These are phyloP conservation scores for Boletus vermiculosoides DNA, from an alignment of 768 basidiomycete species.

Conservation along the genomic window DNA sequence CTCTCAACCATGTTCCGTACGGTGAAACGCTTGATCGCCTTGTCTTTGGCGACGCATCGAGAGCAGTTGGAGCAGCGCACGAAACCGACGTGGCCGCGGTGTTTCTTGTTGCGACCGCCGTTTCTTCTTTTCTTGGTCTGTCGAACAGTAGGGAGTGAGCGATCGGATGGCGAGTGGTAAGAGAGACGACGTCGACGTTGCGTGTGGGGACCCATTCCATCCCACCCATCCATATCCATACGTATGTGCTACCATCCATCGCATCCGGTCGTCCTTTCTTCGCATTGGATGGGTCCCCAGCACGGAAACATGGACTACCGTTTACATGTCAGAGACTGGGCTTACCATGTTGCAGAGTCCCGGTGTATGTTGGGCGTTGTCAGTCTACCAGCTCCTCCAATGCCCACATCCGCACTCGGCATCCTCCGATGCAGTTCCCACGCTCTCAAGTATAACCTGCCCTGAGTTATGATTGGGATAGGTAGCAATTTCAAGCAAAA, in stretches of 20 bases:
- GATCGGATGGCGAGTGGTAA: neutral
- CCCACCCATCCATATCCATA: neutral
- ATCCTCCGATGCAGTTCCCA: slow-evolving; percentile 23
- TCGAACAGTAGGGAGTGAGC: neutral
- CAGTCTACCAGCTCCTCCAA: neutral
- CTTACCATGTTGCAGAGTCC: slow-evolving; percentile 33
- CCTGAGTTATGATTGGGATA: slow-evolving; percentile 15
- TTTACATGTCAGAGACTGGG: neutral
- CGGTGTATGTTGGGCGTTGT: slow-evolving; percentile 24
- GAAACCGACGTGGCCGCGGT: slow-evolving; percentile 92
- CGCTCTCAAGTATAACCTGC: slow-evolving; percentile 21
- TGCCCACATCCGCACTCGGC: slow-evolving; percentile 14
- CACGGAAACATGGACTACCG: neutral
- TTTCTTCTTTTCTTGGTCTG: slow-evolving; percentile 99
- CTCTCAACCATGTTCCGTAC: slow-evolving; percentile 99
- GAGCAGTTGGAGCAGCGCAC: slow-evolving; percentile 99
- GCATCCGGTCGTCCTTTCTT: neutral
- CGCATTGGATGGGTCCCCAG: slow-evolving; percentile 1
- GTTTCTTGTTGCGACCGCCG: slow-evolving; percentile 98
- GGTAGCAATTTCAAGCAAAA: neutral
- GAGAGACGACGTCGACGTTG: neutral
- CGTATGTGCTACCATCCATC: slow-evolving; percentile 6
- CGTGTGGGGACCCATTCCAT: slow-evolving; percentile 10
- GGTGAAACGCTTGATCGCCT: slow-evolving; percentile 99
- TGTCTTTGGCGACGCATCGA: slow-evolving; percentile 96